These are phyloP conservation scores for Phaffomyces thermotolerans DNA, from an alignment of 805 yeast species.

Conservation along the genomic window DNA sequence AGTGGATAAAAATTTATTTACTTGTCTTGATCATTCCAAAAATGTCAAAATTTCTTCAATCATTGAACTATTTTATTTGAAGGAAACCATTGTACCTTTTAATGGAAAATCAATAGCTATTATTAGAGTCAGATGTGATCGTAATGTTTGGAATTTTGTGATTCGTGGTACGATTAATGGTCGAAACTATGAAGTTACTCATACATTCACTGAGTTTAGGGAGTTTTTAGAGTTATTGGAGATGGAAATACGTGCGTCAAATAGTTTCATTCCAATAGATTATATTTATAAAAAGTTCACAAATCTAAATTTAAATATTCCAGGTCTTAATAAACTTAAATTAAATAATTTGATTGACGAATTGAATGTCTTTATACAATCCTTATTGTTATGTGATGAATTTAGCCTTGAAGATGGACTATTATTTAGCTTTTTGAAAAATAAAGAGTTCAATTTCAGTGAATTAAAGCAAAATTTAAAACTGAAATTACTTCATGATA, in stretches of 20 bases:
- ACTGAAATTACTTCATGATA: conserved; percentile 20
- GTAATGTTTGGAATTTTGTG: conserved; percentile 22
- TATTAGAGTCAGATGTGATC: conserved; percentile 29
- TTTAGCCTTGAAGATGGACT: conserved; percentile 28
- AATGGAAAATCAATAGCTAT: conserved; percentile 25
- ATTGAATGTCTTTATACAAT: conserved; percentile 41
- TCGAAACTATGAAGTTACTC: conserved; percentile 16
- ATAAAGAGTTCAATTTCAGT: conserved; percentile 26
- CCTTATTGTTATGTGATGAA: conserved; percentile 33
- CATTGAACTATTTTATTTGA: conserved; percentile 25
- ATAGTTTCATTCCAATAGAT: conserved; percentile 26
- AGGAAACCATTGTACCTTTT: conserved; percentile 14
- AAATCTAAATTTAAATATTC: conserved; percentile 16
- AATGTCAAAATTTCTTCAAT: conserved; percentile 27
- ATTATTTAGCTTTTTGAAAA: conserved; percentile 36
- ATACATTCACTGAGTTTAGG: conserved; percentile 26
- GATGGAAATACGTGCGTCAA: conserved; percentile 27
- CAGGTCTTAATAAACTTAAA: conserved; percentile 35
- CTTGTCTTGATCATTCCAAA: conserved; percentile 41
- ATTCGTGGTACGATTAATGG: conserved; percentile 19
- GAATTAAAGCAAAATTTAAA: conserved; percentile 29
- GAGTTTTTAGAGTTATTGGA: conserved; percentile 29
- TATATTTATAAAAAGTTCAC: conserved; percentile 16
- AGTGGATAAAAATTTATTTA: conserved; percentile 23
- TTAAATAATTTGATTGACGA: conserved; percentile 40